phyloP scores from a whole-genome alignment of 2,329 filamentous ascomycete species.

The Esteya vermicola region DNA sequence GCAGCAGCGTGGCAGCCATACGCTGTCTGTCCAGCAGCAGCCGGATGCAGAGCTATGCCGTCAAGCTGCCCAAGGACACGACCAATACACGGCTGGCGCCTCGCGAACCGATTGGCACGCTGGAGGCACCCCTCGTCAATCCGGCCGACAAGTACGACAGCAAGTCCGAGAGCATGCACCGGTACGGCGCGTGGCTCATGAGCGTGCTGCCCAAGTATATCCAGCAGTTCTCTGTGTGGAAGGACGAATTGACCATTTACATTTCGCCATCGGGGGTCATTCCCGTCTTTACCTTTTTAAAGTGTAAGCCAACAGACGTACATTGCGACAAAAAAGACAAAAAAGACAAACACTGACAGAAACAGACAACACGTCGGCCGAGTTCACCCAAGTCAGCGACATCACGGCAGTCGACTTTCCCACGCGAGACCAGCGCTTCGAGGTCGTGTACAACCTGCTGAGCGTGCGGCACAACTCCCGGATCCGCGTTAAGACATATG shows the following conservation, averaged over 20 bases:
- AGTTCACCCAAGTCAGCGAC: conserved; percentile 86
- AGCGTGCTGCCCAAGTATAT: conserved; percentile 94
- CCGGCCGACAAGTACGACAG: conserved; percentile 84
- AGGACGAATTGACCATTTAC: conserved; percentile 93
- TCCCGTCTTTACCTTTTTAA: conserved; percentile 87
- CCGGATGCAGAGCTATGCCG: conserved; percentile 28
- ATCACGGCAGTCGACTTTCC: conserved; percentile 95
- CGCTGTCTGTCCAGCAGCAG: conserved; percentile 36
- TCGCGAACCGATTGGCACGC: conserved; percentile 41
- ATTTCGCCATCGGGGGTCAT: conserved; percentile 79
- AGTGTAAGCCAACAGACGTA: conserved; percentile 33
- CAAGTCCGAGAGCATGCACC: conserved; percentile 78
- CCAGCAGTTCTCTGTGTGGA: conserved; percentile 99
- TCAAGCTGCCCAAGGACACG: conserved; percentile 44
- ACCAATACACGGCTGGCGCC: conserved; percentile 55
- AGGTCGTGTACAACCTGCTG: conserved; percentile 94
- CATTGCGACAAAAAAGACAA: background rate
- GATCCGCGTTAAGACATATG: conserved; percentile 96
- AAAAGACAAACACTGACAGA: background rate
- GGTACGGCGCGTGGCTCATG: conserved; percentile 93
- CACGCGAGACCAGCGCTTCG: conserved; percentile 88
- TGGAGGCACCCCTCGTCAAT: conserved; percentile 73
- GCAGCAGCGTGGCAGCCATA: too few species aligned
- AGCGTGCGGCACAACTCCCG: conserved; percentile 93
- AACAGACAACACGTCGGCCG: conserved; percentile 86